These are phyloP conservation scores for Didymella lethalis DNA, from an alignment of 2,329 filamentous ascomycete genomes.

Conservation along the genomic window DNA sequence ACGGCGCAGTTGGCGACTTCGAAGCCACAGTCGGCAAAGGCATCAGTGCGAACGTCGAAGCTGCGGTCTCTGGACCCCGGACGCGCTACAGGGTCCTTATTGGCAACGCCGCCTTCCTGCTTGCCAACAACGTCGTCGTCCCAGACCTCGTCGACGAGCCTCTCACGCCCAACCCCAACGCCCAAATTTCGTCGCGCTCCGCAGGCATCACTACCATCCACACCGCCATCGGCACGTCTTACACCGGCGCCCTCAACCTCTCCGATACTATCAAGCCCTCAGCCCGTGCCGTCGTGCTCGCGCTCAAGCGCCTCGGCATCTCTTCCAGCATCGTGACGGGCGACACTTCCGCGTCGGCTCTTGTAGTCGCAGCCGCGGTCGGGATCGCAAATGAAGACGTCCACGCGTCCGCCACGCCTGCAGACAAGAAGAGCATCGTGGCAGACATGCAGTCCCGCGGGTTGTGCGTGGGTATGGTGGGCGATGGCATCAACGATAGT, in stretches of 20 bases:
- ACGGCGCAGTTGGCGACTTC: conserved; percentile 87
- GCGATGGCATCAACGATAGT: conserved; percentile 98
- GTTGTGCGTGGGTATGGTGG: conserved; percentile 88
- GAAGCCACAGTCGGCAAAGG: conserved; percentile 83
- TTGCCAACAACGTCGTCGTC: conserved; percentile 72
- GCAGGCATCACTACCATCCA: conserved; percentile 90
- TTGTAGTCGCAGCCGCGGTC: conserved; percentile 82
- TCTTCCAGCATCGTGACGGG: conserved; percentile 92
- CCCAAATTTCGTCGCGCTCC: conserved; percentile 45
- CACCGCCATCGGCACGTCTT: conserved; percentile 82
- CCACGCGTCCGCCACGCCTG: conserved; percentile 85
- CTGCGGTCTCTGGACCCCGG: conserved; percentile 71
- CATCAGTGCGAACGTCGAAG: conserved; percentile 82
- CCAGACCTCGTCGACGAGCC: conserved; percentile 65
- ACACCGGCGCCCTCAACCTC: conserved; percentile 82
- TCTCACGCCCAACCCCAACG: conserved; percentile 42
- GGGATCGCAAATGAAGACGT: conserved; percentile 80
- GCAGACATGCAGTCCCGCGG: conserved; percentile 75
- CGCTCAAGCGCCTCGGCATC: conserved; percentile 84
- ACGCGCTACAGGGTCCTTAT: conserved; percentile 80
- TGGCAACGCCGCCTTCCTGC: conserved; percentile 81
- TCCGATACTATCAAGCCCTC: conserved; percentile 91
- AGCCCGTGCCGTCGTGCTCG: conserved; percentile 79
- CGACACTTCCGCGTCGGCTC: conserved; percentile 83
- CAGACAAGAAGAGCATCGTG: conserved; percentile 89